Percentiles rank a stretch among this genome's conserved stretches.
phyloP scores from a whole-genome alignment of 768 basidiomycete genomes.

The Mycena kentingensis region DNA sequence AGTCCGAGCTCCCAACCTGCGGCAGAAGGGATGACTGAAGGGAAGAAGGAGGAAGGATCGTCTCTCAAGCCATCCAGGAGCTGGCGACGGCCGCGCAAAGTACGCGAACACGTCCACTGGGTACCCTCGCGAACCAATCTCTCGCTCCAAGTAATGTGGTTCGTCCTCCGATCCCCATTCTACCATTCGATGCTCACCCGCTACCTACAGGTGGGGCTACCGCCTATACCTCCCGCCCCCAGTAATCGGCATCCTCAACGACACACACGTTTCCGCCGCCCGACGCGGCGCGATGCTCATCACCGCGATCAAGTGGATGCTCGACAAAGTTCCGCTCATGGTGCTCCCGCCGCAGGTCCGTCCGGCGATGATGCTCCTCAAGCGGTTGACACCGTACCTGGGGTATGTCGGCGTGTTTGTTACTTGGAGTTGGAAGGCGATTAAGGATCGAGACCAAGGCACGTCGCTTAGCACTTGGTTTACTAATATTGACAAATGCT shows the following conservation, averaged over 20 bases:
- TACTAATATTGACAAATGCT: conserved; percentile 12
- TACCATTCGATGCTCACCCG: background rate
- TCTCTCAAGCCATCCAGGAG: conserved; percentile 14
- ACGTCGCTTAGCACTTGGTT: conserved; percentile 11
- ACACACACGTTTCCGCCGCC: conserved; percentile 64
- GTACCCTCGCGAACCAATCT: conserved; percentile 74
- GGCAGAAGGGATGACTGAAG: conserved; percentile 11
- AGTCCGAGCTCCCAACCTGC: conserved; percentile 15
- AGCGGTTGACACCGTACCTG: conserved; percentile 61
- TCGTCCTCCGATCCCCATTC: conserved; percentile 39
- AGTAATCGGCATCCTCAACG: conserved; percentile 63
- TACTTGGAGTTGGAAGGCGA: conserved; percentile 76
- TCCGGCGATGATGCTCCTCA: conserved; percentile 58
- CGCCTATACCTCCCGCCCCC: conserved; percentile 75
- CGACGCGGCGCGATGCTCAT: conserved; percentile 78
- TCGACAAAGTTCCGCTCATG: conserved; percentile 62
- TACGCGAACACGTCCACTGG: conserved; percentile 50
- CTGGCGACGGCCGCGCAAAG: conserved; percentile 27
- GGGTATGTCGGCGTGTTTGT: conserved; percentile 77
- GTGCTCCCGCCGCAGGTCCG: conserved; percentile 63
- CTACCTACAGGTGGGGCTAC: conserved; percentile 47
- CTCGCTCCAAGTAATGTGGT: conserved; percentile 76
- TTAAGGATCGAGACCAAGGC: conserved; percentile 72
- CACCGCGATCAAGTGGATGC: conserved; percentile 69
- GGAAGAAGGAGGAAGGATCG: conserved; percentile 14